Evolutionary conservation across 2,329 filamentous ascomycete species (phyloP).

Genomic region (Fusarium humuli): DNA sequence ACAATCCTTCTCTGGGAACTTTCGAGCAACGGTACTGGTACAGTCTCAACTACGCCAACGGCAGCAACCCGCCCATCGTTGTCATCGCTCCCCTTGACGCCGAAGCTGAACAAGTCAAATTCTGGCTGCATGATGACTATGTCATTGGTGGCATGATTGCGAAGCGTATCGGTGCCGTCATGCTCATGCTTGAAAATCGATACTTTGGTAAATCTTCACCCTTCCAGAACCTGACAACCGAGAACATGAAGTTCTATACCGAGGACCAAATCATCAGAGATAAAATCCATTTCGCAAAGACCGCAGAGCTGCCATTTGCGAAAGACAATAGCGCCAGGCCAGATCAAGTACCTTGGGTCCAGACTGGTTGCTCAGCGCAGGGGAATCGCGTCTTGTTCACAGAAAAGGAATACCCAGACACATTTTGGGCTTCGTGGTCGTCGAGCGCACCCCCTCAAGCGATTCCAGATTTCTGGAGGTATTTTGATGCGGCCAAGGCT

Average conservation of each 20-base stretch:
- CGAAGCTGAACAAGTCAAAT: slow-evolving; percentile 9
- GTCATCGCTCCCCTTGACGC: neutral
- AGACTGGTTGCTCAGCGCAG: slow-evolving; percentile 4
- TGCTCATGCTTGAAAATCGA: slow-evolving; percentile 4
- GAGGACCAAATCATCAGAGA: slow-evolving; percentile 10
- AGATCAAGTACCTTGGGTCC: slow-evolving; percentile 3
- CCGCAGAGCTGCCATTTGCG: neutral
- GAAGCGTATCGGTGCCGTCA: neutral
- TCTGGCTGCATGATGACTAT: slow-evolving; percentile 10
- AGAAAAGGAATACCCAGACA: neutral
- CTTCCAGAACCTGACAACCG: neutral
- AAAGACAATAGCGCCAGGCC: neutral
- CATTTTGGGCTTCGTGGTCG: slow-evolving; percentile 2
- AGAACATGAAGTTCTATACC: slow-evolving; percentile 4
- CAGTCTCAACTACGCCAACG: slow-evolving; percentile 8
- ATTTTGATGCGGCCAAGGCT: slow-evolving; percentile 9
- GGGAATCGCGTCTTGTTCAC: slow-evolving; percentile 6
- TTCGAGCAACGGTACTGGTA: slow-evolving; percentile 18
- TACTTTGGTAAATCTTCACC: slow-evolving; percentile 15
- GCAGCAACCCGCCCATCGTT: neutral
- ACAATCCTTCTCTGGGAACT: neutral
- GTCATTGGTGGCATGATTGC: slow-evolving; percentile 17
- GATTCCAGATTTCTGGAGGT: slow-evolving; percentile 5
- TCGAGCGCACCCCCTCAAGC: slow-evolving; percentile 2
- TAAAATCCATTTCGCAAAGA: slow-evolving; percentile 5